Evolutionary conservation across 441 rosid species (phyloP).

Genomic region (Croton laevigatus): DNA sequence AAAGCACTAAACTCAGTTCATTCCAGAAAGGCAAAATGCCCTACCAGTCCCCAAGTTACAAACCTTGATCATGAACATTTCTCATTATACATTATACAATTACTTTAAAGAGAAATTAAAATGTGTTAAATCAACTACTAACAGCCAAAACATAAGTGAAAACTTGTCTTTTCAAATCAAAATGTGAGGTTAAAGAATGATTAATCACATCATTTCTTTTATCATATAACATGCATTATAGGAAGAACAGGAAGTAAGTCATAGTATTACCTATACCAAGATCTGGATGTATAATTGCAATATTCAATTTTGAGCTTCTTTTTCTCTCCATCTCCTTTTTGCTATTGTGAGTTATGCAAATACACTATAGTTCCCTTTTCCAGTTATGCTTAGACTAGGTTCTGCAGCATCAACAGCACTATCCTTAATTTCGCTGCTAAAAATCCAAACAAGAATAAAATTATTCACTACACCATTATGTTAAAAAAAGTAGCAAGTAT

Average conservation of each 20-base stretch:
- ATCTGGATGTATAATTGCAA: conserved; percentile 81
- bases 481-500: too few species aligned
- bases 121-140: not conserved
- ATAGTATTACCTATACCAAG: conserved; percentile 58
- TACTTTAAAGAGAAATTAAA: not conserved
- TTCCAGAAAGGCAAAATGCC: not conserved
- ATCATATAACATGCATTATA: not conserved
- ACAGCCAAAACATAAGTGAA: not conserved
- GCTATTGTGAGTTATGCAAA: not conserved
- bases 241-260: not conserved
- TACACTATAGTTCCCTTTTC: not conserved
- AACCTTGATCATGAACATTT: not conserved
- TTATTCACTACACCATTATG: too few species aligned
- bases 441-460: too few species aligned
- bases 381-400: not conserved
- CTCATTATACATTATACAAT: not conserved
- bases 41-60: not conserved
- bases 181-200: not conserved
- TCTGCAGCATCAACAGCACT: not conserved
- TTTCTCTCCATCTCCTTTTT: conserved; percentile 36
- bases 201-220: not conserved
- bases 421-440: too few species aligned
- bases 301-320: conserved; percentile 46
- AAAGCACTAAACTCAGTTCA: not conserved
- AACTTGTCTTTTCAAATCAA: not conserved